Base-by-base conservation (phyloP, 139 green algal genomes). In the Pseudopediastrum boryanum region DNA sequence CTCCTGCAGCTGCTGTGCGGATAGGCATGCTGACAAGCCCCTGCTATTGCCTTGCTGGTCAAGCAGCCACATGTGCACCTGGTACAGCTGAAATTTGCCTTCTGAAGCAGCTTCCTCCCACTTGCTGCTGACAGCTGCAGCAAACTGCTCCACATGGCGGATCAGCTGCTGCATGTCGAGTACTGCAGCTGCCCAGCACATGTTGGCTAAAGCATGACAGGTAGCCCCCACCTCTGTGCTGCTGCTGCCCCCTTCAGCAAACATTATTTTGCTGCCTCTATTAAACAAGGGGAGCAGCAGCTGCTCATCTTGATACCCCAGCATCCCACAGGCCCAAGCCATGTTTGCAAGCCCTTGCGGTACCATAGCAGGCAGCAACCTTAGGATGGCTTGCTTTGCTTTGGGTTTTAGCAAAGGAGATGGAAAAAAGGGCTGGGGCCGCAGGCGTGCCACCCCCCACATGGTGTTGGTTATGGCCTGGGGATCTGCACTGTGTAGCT, bases 1-100 rank as follows among this genome's bases (percentile, higher is more conserved):
- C 56, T 67, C 39, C 71, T 79, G 73, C 42, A 72, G 42, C 58
- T 79, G 73, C 42, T 50, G n/a, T 16, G 25, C 23, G 23, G 73
- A 50, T 44, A 79, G 41, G 8, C 33, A n/a, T n/a, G n/a, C n/a
- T n/a, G n/a, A n/a, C n/a, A n/a, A n/a, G n/a, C n/a, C n/a, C n/a
- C n/a, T n/a, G n/a, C 6, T 43, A 29, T 12, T 21, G 29, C 58
- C 61, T n/a, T 2, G 56, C 59, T 16, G 56, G n/a, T n/a, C n/a
- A n/a, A n/a, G n/a, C 43, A 23, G 16, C 73, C 6, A 51, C 29
- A 29, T 71, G 31, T 7, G 19, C 19, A 63, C 73, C 29, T 79
- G 73, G 35, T 41, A 63, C 27, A 64, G 39, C 59, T 79, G 73
- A 42, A 12, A 31, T 12, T 41, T 19, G 6, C 46, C 25, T 25